These are phyloP conservation scores for Arctium minus DNA, from an alignment of 129 eudicot genomes.

Conservation along the genomic window DNA sequence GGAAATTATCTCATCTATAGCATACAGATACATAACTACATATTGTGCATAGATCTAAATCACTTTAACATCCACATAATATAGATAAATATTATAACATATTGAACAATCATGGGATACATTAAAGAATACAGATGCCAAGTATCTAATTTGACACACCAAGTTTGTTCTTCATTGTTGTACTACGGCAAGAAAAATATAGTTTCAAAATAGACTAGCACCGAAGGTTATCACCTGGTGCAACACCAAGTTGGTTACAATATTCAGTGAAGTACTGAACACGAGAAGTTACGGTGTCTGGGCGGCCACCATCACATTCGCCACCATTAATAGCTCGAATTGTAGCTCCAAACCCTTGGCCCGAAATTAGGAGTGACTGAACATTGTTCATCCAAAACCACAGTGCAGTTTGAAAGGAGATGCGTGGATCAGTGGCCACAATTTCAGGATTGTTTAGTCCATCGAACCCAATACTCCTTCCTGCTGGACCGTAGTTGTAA, in stretches of 20 bases:
- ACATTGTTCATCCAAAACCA: constrained; percentile 35
- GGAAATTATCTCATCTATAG: neutral
- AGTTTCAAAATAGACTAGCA: constrained; percentile 13
- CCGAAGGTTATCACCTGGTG: constrained; percentile 27
- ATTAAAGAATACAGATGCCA: neutral
- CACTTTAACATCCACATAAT: neutral
- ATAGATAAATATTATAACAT: neutral
- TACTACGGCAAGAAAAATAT: neutral
- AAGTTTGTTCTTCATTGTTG: neutral
- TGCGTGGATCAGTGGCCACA: constrained; percentile 26
- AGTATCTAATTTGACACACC: neutral
- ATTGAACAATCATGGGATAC: neutral
- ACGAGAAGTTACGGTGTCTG: constrained; percentile 16
- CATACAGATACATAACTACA: neutral
- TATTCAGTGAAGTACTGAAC: constrained; percentile 26
- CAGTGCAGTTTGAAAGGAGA: constrained; percentile 27
- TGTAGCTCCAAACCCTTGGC: constrained; percentile 36
- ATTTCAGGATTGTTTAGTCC: constrained; percentile 34
- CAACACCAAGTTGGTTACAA: constrained; percentile 32
- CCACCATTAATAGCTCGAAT: constrained; percentile 29
- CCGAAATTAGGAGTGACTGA: constrained; percentile 20
- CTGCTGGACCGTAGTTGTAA: constrained; percentile 32
- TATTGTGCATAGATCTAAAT: neutral
- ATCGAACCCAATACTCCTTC: constrained; percentile 21
- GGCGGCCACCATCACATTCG: constrained; percentile 26